Conservation (phyloP, 345 rosid species). For the Kernera saxatilis region DNA sequence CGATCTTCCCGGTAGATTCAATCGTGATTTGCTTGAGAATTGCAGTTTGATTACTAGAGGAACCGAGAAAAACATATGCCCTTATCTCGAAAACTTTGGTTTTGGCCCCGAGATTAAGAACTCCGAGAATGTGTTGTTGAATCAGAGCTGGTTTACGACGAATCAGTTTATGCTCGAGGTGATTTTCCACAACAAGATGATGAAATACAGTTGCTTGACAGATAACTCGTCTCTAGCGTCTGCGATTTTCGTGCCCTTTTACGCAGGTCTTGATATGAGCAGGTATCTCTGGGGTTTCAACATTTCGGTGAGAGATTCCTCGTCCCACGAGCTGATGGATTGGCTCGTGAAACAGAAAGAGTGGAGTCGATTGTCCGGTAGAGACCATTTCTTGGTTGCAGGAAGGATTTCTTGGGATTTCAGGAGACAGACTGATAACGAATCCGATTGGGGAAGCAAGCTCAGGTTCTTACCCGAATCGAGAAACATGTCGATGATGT, state of each 20-base stretch:
- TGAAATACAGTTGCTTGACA: constrained; percentile 50
- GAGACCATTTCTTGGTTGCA: constrained; percentile 61
- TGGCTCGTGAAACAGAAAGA: constrained; percentile 47
- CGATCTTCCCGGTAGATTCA: constrained; percentile 53
- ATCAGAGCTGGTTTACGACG: constrained; percentile 48
- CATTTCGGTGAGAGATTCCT: constrained; percentile 41
- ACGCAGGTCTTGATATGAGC: constrained; percentile 64
- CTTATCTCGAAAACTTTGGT: constrained; percentile 47
- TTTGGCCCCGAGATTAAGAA: constrained; percentile 44
- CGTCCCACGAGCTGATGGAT: constrained; percentile 38
- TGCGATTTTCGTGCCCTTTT: constrained; percentile 55
- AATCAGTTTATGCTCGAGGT: constrained; percentile 68
- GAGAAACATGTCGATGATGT: constrained; percentile 55
- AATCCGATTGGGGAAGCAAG: constrained; percentile 64
- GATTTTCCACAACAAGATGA: constrained; percentile 59
- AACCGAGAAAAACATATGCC: constrained; percentile 56
- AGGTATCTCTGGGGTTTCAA: constrained; percentile 50
- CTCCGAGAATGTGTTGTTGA: constrained; percentile 35
- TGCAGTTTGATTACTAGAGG: constrained; percentile 46
- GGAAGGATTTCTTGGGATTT: constrained; percentile 81
- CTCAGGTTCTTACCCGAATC: constrained; percentile 60
- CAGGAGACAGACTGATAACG: constrained; percentile 51
- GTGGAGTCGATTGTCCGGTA: constrained; percentile 52
- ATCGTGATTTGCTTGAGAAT: constrained; percentile 40
- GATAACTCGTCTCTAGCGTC: constrained; percentile 55